phyloP scores from a whole-genome alignment of 1,139 yeast species.

The Scheffersomyces illinoinensis region DNA sequence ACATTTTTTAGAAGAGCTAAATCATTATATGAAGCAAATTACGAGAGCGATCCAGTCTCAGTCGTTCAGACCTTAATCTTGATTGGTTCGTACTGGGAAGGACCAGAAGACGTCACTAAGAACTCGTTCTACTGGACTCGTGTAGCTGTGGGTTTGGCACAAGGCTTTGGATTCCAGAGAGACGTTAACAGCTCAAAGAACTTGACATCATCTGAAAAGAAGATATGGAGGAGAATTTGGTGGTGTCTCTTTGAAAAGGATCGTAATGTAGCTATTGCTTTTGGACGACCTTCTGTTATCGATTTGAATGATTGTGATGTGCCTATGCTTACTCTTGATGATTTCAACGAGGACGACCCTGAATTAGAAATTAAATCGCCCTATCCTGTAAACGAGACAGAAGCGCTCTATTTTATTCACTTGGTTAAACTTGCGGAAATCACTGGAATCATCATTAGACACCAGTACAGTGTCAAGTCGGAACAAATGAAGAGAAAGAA shows the following conservation, averaged over 20 bases:
- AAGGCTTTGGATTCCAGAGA: constrained; percentile 78
- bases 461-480: constrained; percentile 72
- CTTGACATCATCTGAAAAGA: constrained; percentile 44
- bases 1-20: constrained; percentile 78
- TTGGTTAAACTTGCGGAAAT: constrained; percentile 71
- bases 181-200: constrained; percentile 38
- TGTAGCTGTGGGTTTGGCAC: constrained; percentile 72
- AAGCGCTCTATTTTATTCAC: constrained; percentile 61
- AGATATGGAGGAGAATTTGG: constrained; percentile 72
- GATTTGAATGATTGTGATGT: constrained; percentile 79
- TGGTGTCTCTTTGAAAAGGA: constrained; percentile 80
- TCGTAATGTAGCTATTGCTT: constrained; percentile 69
- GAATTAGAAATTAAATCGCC: constrained; percentile 42
- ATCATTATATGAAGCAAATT: constrained; percentile 70
- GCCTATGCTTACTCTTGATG: constrained; percentile 67
- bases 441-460: constrained; percentile 68
- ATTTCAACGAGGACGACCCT: constrained; percentile 61
- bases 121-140: constrained; percentile 80
- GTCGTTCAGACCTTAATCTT: constrained; percentile 65
- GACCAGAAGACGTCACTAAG: constrained; percentile 74
- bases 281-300: constrained; percentile 72
- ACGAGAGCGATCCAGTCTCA: constrained; percentile 70
- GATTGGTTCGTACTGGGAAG: constrained; percentile 75
- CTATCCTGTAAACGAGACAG: constrained; percentile 49
- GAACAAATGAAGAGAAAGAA: constrained; percentile 51